Conservation (phyloP, 257 asterid species). For the Nicotiana sylvestris region DNA sequence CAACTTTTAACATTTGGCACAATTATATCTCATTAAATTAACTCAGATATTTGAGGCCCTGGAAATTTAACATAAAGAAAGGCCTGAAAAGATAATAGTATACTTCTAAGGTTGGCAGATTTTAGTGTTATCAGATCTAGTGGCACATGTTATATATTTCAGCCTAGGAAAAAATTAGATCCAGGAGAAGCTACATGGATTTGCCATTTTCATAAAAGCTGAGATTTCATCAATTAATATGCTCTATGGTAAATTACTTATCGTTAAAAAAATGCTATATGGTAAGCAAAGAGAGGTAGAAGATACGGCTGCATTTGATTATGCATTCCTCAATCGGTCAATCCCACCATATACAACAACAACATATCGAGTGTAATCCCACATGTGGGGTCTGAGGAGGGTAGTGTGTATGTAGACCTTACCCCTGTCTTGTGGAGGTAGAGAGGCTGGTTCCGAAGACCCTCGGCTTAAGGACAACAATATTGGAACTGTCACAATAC, state of each 20-base stretch:
- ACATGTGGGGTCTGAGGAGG: too few relatives aligned
- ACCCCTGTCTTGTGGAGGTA: too few relatives aligned
- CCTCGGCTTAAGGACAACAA: too few relatives aligned
- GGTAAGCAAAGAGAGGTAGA: not conserved
- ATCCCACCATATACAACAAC: not conserved
- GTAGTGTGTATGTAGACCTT: too few relatives aligned
- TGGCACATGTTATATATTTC: not conserved
- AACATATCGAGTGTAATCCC: too few relatives aligned
- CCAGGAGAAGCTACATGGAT: not conserved
- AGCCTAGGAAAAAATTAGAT: not conserved
- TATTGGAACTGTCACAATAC: too few relatives aligned
- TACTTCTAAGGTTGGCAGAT: not conserved
- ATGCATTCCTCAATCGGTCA: not conserved
- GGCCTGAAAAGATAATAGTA: not conserved
- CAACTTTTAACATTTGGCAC: not conserved
- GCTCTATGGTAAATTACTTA: not conserved
- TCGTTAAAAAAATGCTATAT: not conserved
- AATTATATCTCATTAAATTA: not conserved
- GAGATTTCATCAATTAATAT: not conserved
- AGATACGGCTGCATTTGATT: not conserved
- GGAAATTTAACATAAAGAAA: not conserved
- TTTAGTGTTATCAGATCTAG: not conserved
- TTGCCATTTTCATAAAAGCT: not conserved
- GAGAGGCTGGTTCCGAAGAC: too few relatives aligned
- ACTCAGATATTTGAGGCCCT: not conserved